Evolutionary conservation across 306 rosid species (phyloP).

Genomic region (Quercus gilva): DNA sequence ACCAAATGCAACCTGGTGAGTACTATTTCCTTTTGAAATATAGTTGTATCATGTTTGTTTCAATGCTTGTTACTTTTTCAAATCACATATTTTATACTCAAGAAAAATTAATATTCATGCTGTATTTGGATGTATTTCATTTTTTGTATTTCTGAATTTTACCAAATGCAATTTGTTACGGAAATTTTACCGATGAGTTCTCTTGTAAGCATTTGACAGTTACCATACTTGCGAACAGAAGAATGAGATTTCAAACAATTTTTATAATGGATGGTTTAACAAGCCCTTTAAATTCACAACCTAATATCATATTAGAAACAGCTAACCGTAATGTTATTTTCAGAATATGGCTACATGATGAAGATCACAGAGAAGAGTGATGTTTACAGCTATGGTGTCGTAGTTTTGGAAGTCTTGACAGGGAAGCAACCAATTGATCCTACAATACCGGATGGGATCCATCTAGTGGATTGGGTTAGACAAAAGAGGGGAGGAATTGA

Average conservation of each 20-base stretch:
- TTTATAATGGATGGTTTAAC: neutral
- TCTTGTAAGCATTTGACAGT: neutral
- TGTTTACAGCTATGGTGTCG: conserved; percentile 85
- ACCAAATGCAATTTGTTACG: neutral
- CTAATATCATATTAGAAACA: neutral
- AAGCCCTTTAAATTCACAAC: neutral
- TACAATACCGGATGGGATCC: conserved; percentile 83
- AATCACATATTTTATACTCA: too few species aligned
- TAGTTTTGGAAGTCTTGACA: conserved; percentile 75
- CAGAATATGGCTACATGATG: conserved; percentile 95
- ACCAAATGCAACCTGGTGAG: conserved; percentile 54
- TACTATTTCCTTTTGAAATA: conserved; percentile 2
- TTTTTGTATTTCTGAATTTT: too few species aligned
- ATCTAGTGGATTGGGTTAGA: conserved; percentile 93
- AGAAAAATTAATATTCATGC: too few species aligned
- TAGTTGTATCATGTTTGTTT: neutral
- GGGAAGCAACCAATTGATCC: conserved; percentile 99
- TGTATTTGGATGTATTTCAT: too few species aligned
- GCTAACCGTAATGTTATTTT: conserved; percentile 9
- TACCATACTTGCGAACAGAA: neutral
- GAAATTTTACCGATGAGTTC: neutral
- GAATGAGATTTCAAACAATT: neutral
- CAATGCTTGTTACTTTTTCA: neutral
- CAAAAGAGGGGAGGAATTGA: conserved; percentile 55
- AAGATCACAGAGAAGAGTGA: conserved; percentile 76